Evolutionary conservation across 768 basidiomycete genomes (phyloP), one percentile per base, ranked within the genome.

Genomic region (Lactarius tabidus): DNA sequence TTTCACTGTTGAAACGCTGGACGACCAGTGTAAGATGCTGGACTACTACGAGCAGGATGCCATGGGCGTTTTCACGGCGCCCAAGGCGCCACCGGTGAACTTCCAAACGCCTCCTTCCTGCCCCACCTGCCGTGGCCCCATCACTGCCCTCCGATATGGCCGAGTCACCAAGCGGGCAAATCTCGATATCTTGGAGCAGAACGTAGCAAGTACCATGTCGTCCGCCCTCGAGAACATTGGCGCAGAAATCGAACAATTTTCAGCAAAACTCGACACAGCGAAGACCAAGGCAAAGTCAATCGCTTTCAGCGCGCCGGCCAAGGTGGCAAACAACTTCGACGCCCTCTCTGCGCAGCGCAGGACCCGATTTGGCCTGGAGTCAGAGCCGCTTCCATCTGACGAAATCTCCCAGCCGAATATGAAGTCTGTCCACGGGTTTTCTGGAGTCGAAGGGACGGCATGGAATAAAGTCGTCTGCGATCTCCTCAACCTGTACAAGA

Each of bases 1-100:
- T 45, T 78, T 80, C 68, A 79, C 79, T 0, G 75, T 78, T 7
- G 77, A 77, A 64, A 77, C 77, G 0, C 71, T 80, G 4, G 79
- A 80, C 52, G 78, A 78, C 0, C 71, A 74, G 48, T 76, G 74
- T 65, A 59, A 68, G 3, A 70, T 80, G 67, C 28, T 54, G 14
- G 63, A 71, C 0, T 75, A 72, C 65, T 80, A 79, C 65, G 59
- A 68, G 8, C 29, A 65, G 10, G 71, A 75, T 52, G 9, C 20
- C 0, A 64, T 72, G 59, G 76, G 73, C 10, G 36, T 33, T 1
- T 77, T 67, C 63, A 45, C 66, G 0, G 66, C 61, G 0, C 71
- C 71, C 31, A 72, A 71, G n/a, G 63, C 69, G 3, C 77, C 76
- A 1, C 71, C 73, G 1, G 54, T 72, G 36, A 72, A 71, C 6